phyloP scores from a whole-genome alignment of 441 rosid species.

The Lepidium campestre region DNA sequence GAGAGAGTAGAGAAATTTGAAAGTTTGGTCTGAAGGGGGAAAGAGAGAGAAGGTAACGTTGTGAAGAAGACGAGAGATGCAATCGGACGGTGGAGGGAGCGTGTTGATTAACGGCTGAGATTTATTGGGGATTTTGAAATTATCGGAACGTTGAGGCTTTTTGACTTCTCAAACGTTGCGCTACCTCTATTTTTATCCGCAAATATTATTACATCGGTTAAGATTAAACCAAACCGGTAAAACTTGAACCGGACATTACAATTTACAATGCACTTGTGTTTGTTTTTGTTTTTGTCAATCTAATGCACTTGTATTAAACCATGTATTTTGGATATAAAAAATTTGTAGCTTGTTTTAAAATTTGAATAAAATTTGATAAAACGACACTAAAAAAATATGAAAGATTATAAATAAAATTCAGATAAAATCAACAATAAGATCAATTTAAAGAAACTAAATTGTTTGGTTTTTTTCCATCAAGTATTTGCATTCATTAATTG shows the following conservation, averaged over 20 bases:
- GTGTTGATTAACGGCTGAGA: slow-evolving; percentile 39
- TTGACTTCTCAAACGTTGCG: slow-evolving; percentile 26
- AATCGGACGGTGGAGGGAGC: slow-evolving; percentile 41
- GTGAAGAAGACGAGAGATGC: slow-evolving; percentile 3
- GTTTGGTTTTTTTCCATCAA: too few species aligned
- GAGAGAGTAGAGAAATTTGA: slow-evolving; percentile 24
- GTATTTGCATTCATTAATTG: too few species aligned
- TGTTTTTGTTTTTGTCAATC: too few species aligned
- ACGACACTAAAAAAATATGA: too few species aligned
- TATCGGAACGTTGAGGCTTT: slow-evolving; percentile 30
- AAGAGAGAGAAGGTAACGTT: not conserved
- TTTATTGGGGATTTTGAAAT: slow-evolving; percentile 22
- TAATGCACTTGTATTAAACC: too few species aligned
- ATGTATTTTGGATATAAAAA: too few species aligned
- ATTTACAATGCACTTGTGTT: too few species aligned
- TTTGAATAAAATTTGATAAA: too few species aligned
- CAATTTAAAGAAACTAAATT: too few species aligned
- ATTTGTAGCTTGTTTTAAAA: too few species aligned
- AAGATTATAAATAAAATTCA: too few species aligned
- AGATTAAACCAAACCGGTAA: not conserved
- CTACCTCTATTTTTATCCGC: not conserved
- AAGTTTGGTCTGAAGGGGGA: slow-evolving; percentile 24
- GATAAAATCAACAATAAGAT: too few species aligned
- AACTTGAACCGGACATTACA: not conserved
- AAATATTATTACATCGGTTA: not conserved